Evolutionary conservation across 2,329 filamentous ascomycete species (phyloP).

Genomic region (Ceratocystis lukuohia): DNA sequence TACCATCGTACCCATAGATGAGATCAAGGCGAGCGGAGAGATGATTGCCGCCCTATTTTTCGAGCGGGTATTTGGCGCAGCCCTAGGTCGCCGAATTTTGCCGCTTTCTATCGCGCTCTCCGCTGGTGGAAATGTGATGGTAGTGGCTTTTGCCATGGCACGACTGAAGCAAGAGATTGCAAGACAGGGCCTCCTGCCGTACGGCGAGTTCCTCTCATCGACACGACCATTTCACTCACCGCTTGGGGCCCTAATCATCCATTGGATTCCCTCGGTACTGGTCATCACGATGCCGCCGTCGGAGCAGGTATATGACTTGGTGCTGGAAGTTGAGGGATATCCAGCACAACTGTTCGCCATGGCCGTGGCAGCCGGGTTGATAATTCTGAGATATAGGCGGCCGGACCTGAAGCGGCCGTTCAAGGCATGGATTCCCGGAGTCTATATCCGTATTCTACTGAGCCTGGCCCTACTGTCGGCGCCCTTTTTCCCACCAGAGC

Average conservation of each 20-base stretch:
- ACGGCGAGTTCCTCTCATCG: slow-evolving; percentile 44
- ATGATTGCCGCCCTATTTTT: slow-evolving; percentile 57
- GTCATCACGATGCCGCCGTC: slow-evolving; percentile 54
- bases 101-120: slow-evolving; percentile 54
- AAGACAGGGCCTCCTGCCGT: slow-evolving; percentile 56
- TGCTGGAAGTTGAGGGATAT: slow-evolving; percentile 59
- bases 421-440: slow-evolving; percentile 48
- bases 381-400: slow-evolving; percentile 45
- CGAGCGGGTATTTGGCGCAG: slow-evolving; percentile 46
- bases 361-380: slow-evolving; percentile 42
- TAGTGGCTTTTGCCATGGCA: slow-evolving; percentile 55
- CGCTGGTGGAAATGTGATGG: slow-evolving; percentile 59
- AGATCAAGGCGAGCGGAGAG: slow-evolving; percentile 53
- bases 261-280: slow-evolving; percentile 54
- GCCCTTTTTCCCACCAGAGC: slow-evolving; percentile 47
- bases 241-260: slow-evolving; percentile 52
- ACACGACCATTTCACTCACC: slow-evolving; percentile 55
- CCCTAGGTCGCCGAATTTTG: slow-evolving; percentile 43
- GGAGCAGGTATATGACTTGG: slow-evolving; percentile 56
- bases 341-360: slow-evolving; percentile 48
- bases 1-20: slow-evolving; percentile 51
- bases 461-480: slow-evolving; percentile 43
- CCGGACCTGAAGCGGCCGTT: slow-evolving; percentile 51
- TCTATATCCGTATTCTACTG: slow-evolving; percentile 41
- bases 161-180: slow-evolving; percentile 61